These are phyloP conservation scores for Metschnikowia continentalis DNA, from an alignment of 805 yeast species.

Conservation along the genomic window DNA sequence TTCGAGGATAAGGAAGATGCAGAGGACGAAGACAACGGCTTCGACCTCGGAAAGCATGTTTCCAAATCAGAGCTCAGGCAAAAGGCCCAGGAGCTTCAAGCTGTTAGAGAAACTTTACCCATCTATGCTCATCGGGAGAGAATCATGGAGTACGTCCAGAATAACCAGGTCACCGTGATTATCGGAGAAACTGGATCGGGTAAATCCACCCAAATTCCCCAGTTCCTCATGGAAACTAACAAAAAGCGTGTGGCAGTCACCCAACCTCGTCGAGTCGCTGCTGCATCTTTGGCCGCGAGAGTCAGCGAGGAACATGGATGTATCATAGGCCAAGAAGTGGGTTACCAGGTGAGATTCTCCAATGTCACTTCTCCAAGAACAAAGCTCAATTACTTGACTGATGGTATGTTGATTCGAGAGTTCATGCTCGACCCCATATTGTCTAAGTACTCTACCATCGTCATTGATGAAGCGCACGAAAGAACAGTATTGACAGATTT, in stretches of 20 bases:
- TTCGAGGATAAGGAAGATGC: conserved; percentile 35
- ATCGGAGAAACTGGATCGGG: conserved; percentile 99
- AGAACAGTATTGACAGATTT: conserved; percentile 89
- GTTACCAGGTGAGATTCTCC: conserved; percentile 90
- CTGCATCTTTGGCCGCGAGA: conserved; percentile 87
- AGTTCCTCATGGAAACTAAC: conserved; percentile 60
- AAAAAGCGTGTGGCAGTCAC: conserved; percentile 77
- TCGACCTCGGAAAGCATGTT: conserved; percentile 7
- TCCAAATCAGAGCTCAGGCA: conserved; percentile 28
- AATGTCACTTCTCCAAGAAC: conserved; percentile 59
- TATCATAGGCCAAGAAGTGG: conserved; percentile 73
- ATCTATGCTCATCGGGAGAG: conserved; percentile 68
- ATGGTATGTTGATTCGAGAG: conserved; percentile 95
- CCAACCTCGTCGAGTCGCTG: conserved; percentile 97
- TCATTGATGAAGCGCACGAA: conserved; percentile 97
- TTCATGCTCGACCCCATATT: conserved; percentile 70
- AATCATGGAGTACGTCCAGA: conserved; percentile 50
- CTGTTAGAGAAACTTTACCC: conserved; percentile 60
- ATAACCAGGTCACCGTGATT: conserved; percentile 67
- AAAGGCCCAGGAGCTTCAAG: conserved; percentile 44
- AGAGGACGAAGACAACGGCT: conserved; percentile 25
- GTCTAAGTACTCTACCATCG: conserved; percentile 63
- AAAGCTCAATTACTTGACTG: conserved; percentile 80
- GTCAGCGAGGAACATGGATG: conserved; percentile 88
- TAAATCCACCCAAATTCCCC: conserved; percentile 96